Conservation (phyloP, 1,139 yeast species). For the Candida sanyaensis region DNA sequence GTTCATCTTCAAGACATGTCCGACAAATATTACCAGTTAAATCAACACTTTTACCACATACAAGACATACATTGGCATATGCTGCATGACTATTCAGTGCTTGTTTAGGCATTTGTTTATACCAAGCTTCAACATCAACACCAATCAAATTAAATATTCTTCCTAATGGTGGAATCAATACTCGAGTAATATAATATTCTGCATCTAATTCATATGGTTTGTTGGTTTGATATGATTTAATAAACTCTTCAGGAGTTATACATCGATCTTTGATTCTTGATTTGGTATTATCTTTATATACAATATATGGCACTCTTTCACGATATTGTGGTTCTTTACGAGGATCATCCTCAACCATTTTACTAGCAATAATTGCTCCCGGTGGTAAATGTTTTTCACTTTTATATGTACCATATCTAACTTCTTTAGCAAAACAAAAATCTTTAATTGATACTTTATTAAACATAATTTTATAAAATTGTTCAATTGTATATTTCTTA, state of each 20-base stretch:
- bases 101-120: constrained; percentile 61
- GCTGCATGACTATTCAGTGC: background rate
- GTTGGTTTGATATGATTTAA: constrained; percentile 36
- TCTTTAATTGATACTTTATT: constrained; percentile 73
- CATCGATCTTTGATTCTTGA: constrained; percentile 76
- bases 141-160: constrained; percentile 83
- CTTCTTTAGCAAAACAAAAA: constrained; percentile 91
- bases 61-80: constrained; percentile 23
- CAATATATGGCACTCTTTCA: constrained; percentile 88
- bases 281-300: constrained; percentile 65
- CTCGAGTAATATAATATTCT: constrained; percentile 81
- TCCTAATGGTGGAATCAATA: constrained; percentile 86
- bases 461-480: constrained; percentile 63
- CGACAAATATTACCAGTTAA: constrained; percentile 20
- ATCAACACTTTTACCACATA: constrained; percentile 23
- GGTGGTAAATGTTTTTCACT: constrained; percentile 77
- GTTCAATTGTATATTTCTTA: constrained; percentile 61
- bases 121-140: constrained; percentile 79
- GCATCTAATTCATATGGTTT: constrained; percentile 60
- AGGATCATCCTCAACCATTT: constrained; percentile 61
- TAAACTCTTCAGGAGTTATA: constrained; percentile 72
- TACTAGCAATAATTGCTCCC: constrained; percentile 80
- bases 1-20: constrained; percentile 22
- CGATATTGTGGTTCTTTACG: constrained; percentile 83
- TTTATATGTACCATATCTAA: constrained; percentile 79